Percentiles rank a stretch among this genome's conserved stretches.
Evolutionary conservation across 2,329 filamentous ascomycete genomes (phyloP).

Genomic region (Tolypocladium ophioglossoides): DNA sequence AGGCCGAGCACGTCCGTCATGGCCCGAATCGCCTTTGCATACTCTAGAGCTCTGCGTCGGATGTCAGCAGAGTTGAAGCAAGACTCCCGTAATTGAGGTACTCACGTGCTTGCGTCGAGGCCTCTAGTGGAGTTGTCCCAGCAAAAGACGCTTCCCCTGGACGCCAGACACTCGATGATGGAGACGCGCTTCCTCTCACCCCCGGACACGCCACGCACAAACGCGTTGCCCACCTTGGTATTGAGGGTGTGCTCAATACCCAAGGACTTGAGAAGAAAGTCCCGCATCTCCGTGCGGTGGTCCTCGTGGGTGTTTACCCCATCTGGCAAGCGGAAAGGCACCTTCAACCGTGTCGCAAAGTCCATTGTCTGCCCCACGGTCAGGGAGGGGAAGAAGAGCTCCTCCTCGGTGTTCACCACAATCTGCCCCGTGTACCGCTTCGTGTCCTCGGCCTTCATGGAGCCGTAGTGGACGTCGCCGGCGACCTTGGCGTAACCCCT

Average conservation of each 20-base stretch:
- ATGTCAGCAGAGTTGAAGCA: not conserved
- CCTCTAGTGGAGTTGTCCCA: constrained; percentile 61
- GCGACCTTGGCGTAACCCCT: constrained; percentile 45
- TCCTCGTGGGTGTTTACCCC: constrained; percentile 31
- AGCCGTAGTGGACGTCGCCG: constrained; percentile 49
- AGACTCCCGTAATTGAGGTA: not conserved
- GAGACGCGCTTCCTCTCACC: constrained; percentile 61
- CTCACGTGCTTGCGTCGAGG: constrained; percentile 50
- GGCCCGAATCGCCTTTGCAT: constrained; percentile 47
- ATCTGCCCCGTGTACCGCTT: constrained; percentile 46
- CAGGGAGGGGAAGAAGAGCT: constrained; percentile 52
- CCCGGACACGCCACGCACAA: constrained; percentile 54
- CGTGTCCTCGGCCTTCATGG: constrained; percentile 34
- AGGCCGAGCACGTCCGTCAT: constrained; percentile 53
- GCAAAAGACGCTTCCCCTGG: constrained; percentile 47
- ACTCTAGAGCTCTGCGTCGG: constrained; percentile 40
- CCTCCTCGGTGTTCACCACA: constrained; percentile 64
- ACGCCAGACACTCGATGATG: constrained; percentile 53
- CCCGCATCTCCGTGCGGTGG: constrained; percentile 32
- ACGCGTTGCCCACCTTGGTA: constrained; percentile 60
- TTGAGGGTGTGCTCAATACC: constrained; percentile 47
- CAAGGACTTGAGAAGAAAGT: constrained; percentile 48
- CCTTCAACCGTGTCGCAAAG: constrained; percentile 55
- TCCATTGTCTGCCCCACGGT: constrained; percentile 61
- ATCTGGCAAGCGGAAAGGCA: constrained; percentile 36